A percentile compares a stretch with the other conserved stretches of the same genome.
phyloP scores from a whole-genome alignment of 768 basidiomycete genomes.

The Nevesoporus exiguus region DNA sequence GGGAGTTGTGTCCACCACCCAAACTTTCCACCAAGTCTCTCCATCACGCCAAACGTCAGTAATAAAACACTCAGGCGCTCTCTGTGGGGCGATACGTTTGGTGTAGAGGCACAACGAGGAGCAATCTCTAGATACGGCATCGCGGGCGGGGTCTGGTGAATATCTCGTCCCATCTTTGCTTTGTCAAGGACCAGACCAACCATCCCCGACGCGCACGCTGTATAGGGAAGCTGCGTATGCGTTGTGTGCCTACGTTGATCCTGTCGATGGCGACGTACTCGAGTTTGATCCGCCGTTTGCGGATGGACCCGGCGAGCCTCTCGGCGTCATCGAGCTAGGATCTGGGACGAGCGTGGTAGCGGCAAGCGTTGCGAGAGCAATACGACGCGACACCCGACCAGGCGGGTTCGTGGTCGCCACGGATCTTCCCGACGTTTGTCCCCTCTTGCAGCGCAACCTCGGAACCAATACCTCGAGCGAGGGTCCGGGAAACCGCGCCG shows the following conservation, averaged over 20 bases:
- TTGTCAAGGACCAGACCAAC: slow-evolving; percentile 5
- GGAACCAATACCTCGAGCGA: background rate
- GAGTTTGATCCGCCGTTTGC: slow-evolving; percentile 58
- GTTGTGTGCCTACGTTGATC: slow-evolving; percentile 52
- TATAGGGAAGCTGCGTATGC: slow-evolving; percentile 73
- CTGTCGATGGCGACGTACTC: slow-evolving; percentile 19
- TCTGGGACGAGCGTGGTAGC: slow-evolving; percentile 72
- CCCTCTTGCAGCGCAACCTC: slow-evolving; percentile 45
- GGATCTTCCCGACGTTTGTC: slow-evolving; percentile 74
- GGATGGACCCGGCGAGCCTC: slow-evolving; percentile 8
- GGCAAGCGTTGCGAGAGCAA: slow-evolving; percentile 42
- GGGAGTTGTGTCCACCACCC: slow-evolving; percentile 21
- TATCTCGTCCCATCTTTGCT: slow-evolving; percentile 15
- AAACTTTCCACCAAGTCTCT: slow-evolving; percentile 45
- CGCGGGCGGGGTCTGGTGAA: slow-evolving; percentile 81
- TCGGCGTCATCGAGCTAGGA: slow-evolving; percentile 68
- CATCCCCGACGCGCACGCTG: background rate
- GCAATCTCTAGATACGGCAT: slow-evolving; percentile 76
- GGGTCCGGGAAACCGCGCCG: slow-evolving; percentile 17
- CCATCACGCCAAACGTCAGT: slow-evolving; percentile 34
- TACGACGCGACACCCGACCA: slow-evolving; percentile 19
- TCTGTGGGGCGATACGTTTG: slow-evolving; percentile 19
- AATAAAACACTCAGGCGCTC: background rate
- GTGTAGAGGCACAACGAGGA: slow-evolving; percentile 41
- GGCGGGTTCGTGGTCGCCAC: slow-evolving; percentile 48